Evolutionary conservation across 257 asterid genomes (phyloP), one percentile per base, ranked within the genome.

Genomic region (Solanum megistacrolobum): DNA sequence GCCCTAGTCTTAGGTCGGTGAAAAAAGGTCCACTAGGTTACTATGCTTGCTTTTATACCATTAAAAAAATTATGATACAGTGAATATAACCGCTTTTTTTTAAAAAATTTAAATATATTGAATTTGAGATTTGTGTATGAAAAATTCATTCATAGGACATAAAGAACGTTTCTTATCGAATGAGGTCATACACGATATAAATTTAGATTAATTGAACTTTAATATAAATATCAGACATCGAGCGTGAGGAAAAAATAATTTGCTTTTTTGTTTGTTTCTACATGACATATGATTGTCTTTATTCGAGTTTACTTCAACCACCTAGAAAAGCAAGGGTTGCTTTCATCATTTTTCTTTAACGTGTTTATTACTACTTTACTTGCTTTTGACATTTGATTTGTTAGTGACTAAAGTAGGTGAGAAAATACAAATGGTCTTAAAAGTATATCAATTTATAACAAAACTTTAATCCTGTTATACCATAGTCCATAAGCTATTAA

Each of bases 201-300:
- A 48, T 14, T 48, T 14, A 48, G 0, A 48, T 48, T 48, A 48
- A 0, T 48, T 0, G 0, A 1, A 20, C 0, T 20, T 20, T 0
- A 58, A 55, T 20, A 3, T 20, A 0, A 55, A 55, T 55, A 55
- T 18, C 9, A 2, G n/a, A n/a, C n/a, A n/a, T n/a, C n/a, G n/a
- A n/a, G n/a, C n/a, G n/a, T n/a, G n/a, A n/a, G n/a, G n/a, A n/a
- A 38, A 38, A 36, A 13, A 46, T 0, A 43, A 43, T 1, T 13
- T 48, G 3, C 23, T 48, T 48, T 69, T 25, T 31, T 29, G 10
- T 55, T 55, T 55, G 25, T 55, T 31, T 72, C 3, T 4, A 72
- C 43, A 18, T 23, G 43, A 72, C 2, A 31, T 16, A 2, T 71
- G 21, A 31, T 31, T 7, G n/a, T 71, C 12, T 16, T 72, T 8